phyloP scores from a whole-genome alignment of 2,329 filamentous ascomycete species.

The Leptodontidium sp. region DNA sequence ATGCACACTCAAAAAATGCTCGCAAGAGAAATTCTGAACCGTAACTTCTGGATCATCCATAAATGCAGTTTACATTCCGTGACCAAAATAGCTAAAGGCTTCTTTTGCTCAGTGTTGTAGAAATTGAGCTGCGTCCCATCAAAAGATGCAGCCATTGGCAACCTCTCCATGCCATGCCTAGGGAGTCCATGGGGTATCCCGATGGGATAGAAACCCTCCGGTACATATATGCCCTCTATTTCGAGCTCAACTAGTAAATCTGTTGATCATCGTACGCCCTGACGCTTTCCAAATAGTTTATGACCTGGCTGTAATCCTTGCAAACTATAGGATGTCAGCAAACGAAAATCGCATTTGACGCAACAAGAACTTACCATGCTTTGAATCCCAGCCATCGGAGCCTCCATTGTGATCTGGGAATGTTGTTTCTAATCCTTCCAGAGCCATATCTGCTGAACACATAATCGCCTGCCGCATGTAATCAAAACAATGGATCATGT shows the following conservation, averaged over 20 bases:
- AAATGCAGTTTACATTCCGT: no score
- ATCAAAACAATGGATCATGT: constrained; percentile 36
- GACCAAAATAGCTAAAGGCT: no score
- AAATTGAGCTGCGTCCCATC: no score
- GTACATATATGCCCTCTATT: background rate
- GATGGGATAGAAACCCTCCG: no score
- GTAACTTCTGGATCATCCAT: no score
- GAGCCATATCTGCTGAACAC: constrained; percentile 35
- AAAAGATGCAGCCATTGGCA: background rate
- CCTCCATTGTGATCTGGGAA: constrained; percentile 57
- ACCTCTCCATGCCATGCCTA: background rate
- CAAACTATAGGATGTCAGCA: constrained; percentile 47
- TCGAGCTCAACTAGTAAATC: constrained; percentile 49
- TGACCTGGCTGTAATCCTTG: constrained; percentile 54
- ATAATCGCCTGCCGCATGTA: constrained; percentile 37
- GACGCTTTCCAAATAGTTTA: constrained; percentile 53
- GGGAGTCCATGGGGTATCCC: no score
- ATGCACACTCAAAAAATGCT: no score
- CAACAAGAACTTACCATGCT: constrained; percentile 49
- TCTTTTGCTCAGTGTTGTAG: no score
- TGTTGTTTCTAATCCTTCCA: constrained; percentile 52
- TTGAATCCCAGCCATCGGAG: constrained; percentile 57
- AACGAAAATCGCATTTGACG: background rate
- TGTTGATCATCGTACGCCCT: constrained; percentile 55
- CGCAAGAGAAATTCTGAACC: no score